Conservation (phyloP, 257 asterid genomes). For the Solanum sparsipilum region DNA sequence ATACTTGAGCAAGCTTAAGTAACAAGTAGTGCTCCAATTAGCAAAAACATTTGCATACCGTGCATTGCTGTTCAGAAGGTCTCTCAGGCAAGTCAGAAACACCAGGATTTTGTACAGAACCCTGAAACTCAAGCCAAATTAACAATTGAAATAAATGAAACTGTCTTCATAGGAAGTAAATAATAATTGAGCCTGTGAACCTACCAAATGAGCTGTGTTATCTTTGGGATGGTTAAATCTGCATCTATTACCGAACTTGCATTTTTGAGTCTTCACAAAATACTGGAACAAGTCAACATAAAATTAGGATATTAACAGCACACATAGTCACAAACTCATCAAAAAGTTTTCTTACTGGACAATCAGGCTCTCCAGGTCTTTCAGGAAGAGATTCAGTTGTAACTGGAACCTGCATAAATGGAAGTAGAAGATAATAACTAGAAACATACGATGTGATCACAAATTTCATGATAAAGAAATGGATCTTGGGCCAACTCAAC, state of each 20-base stretch:
- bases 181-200: conserved; percentile 12
- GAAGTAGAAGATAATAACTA: background rate
- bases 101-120: conserved; percentile 37
- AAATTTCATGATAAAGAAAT: background rate
- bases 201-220: conserved; percentile 30
- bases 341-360: conserved; percentile 65
- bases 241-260: conserved; percentile 86
- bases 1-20: background rate
- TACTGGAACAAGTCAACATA: conserved; percentile 33
- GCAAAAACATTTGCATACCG: conserved; percentile 46
- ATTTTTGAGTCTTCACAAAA: conserved; percentile 81
- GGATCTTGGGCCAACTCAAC: background rate
- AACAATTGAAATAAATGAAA: conserved; percentile 5
- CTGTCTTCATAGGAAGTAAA: background rate
- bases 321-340: conserved; percentile 2
- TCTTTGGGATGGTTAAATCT: conserved; percentile 93
- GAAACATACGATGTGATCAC: background rate
- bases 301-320: conserved; percentile 4
- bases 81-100: conserved; percentile 66
- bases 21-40: conserved; percentile 3
- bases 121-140: conserved; percentile 44
- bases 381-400: conserved; percentile 73
- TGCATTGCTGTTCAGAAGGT: conserved; percentile 89
- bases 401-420: conserved; percentile 55
- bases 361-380: conserved; percentile 84